phyloP scores from a whole-genome alignment of 345 rosid genomes.

The Brassica juncea region DNA sequence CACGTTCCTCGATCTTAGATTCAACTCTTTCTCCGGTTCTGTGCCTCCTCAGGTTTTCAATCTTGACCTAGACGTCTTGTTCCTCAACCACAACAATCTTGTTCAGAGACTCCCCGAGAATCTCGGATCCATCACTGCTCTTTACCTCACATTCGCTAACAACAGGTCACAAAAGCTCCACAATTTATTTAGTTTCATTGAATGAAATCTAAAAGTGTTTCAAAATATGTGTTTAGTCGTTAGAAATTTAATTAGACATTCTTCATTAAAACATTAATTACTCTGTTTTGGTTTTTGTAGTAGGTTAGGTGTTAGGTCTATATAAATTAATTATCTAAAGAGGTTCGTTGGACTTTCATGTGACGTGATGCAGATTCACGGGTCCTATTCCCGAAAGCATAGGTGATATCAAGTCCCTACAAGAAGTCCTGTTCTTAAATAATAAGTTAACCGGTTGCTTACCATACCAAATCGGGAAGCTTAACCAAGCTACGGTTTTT shows the following conservation, averaged over 20 bases:
- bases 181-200: not conserved
- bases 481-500: constrained; percentile 56
- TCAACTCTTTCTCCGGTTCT: constrained; percentile 64
- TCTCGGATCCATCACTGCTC: constrained; percentile 54
- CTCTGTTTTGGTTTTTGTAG: not conserved
- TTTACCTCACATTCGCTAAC: constrained; percentile 75
- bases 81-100: constrained; percentile 70
- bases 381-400: constrained; percentile 70
- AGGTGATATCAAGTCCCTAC: constrained; percentile 45
- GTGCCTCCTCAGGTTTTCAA: constrained; percentile 73
- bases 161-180: constrained; percentile 44
- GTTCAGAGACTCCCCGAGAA: constrained; percentile 55
- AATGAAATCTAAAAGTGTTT: not conserved
- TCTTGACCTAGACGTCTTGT: constrained; percentile 61
- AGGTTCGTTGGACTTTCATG: not conserved
- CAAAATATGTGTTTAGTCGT: not conserved
- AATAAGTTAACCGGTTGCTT: constrained; percentile 71
- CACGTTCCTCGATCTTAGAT: constrained; percentile 71
- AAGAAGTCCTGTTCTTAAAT: constrained; percentile 68
- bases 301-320: not conserved
- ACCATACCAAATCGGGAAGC: constrained; percentile 70
- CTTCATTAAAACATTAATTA: not conserved
- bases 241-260: not conserved
- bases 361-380: constrained; percentile 39
- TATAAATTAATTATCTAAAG: not conserved